Evolutionary conservation across 208 protist genomes (phyloP).

Genomic region (Trypanosoma brucei): DNA sequence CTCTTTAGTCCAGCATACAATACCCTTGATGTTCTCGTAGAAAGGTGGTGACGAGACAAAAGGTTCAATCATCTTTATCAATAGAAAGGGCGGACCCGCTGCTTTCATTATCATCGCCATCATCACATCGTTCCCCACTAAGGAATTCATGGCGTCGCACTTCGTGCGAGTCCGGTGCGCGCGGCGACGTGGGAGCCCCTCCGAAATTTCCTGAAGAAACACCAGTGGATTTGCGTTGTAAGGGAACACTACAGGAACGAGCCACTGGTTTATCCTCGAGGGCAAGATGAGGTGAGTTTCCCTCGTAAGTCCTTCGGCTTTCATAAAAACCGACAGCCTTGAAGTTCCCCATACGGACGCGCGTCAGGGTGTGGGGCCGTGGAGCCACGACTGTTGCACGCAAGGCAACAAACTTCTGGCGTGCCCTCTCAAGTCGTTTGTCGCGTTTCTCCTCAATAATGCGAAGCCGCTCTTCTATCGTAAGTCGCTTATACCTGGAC

Average conservation of each 20-base stretch:
- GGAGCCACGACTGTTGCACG: conserved; percentile 46
- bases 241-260: conserved; percentile 1
- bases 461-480: conserved; percentile 19
- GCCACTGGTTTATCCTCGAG: background rate
- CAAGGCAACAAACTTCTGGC: conserved; percentile 33
- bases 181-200: too few species aligned
- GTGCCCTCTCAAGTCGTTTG: conserved; percentile 33
- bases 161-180: too few species aligned
- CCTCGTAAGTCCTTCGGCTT: background rate
- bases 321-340: conserved; percentile 23
- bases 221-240: background rate
- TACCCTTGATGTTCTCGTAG: too few species aligned
- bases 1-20: too few species aligned
- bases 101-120: background rate
- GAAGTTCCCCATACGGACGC: conserved; percentile 39
- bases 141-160: too few species aligned
- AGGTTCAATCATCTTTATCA: conserved; percentile 1
- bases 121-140: background rate
- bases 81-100: background rate
- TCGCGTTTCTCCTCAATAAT: conserved; percentile 48
- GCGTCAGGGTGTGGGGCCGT: conserved; percentile 51
- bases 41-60: too few species aligned
- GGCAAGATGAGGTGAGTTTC: background rate
- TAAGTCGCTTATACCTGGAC: conserved; percentile 1
- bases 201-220: too few species aligned